Base-by-base conservation (phyloP, 768 basidiomycete species). In the Auricularia sp. region DNA sequence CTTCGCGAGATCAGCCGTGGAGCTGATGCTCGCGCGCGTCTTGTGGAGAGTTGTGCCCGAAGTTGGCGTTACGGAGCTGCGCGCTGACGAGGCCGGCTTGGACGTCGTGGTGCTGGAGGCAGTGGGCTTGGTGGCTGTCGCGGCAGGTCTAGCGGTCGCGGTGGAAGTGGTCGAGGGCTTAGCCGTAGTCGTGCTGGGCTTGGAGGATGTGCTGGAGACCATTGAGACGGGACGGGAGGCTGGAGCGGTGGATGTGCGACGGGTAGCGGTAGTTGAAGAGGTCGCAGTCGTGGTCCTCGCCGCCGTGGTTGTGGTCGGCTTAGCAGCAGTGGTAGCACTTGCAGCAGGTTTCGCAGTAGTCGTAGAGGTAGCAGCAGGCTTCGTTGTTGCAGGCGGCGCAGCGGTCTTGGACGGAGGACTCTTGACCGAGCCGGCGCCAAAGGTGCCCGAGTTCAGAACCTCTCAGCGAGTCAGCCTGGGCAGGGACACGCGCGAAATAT, bases 401-500 rank as follows among this genome's bases (percentile, higher is more conserved):
- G 70, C 71, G 33, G 56, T 24, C 29, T 59, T 59, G n/a, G 75
- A 64, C 51, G 79, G 76, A 61, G 76, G 71, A 63, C 74, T 68
- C 74, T 82, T 87, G 62, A 82, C 76, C 65, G 78, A 69, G 67
- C 85, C 85, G 72, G 82, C 69, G 68, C 85, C 83, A 77, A 87
- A 86, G 67, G 86, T 86, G 67, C 86, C 84, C 65, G 86, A 82
- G 74, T 77, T 85, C 69, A 86, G 77, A 65, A 86, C 81, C 88
- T 90, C 71, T 45, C 68, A 73, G 71, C 72, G 70, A 54, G 61
- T 33, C 59, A 66, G 66, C 34, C 13, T 59, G 61, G 47, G 65
- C 66, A 24, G 39, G 70, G 64, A 70, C 70, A 63, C 34, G 58
- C 58, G 68, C 61, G 67, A 68, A 62, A 65, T 65, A 34, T 29